A percentile compares a stretch with the other conserved stretches of the same genome.
phyloP scores from a whole-genome alignment of 768 basidiomycete genomes.

The Leccinum olivaceopallidum region DNA sequence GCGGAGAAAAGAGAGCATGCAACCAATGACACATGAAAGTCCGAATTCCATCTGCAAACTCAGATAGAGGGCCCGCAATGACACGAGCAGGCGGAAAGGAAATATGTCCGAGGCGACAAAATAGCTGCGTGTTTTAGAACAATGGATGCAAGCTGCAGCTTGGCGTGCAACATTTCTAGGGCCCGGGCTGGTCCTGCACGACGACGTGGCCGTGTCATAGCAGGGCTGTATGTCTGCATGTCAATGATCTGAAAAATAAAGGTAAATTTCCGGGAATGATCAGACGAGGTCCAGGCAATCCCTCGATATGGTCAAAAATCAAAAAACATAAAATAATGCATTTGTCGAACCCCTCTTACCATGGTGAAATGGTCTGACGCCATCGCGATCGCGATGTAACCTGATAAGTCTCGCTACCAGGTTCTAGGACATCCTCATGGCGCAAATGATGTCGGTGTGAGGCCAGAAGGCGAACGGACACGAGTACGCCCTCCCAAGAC shows the following conservation, averaged over 20 bases:
- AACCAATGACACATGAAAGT: conserved; percentile 34
- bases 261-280: conserved; percentile 28
- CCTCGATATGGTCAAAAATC: conserved; percentile 30
- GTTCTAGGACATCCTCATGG: conserved; percentile 25
- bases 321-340: conserved; percentile 22
- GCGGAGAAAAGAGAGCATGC: conserved; percentile 25
- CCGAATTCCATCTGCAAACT: conserved; percentile 32
- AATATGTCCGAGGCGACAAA: conserved; percentile 8
- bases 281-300: conserved; percentile 19
- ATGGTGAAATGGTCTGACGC: conserved; percentile 16
- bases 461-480: conserved; percentile 15
- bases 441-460: conserved; percentile 11
- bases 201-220: conserved; percentile 14
- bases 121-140: conserved; percentile 11
- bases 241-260: conserved; percentile 24
- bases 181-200: conserved; percentile 6
- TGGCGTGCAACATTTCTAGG: conserved; percentile 10
- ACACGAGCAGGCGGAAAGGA: conserved; percentile 11
- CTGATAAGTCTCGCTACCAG: conserved; percentile 25
- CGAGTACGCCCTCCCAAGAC: conserved; percentile 18
- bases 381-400: conserved; percentile 29
- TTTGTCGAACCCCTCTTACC: conserved; percentile 32
- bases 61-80: conserved; percentile 23
- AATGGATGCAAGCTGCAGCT: conserved; percentile 9
- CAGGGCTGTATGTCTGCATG: conserved; percentile 19